phyloP scores from a whole-genome alignment of 306 rosid species.

The Parietaria judaica region DNA sequence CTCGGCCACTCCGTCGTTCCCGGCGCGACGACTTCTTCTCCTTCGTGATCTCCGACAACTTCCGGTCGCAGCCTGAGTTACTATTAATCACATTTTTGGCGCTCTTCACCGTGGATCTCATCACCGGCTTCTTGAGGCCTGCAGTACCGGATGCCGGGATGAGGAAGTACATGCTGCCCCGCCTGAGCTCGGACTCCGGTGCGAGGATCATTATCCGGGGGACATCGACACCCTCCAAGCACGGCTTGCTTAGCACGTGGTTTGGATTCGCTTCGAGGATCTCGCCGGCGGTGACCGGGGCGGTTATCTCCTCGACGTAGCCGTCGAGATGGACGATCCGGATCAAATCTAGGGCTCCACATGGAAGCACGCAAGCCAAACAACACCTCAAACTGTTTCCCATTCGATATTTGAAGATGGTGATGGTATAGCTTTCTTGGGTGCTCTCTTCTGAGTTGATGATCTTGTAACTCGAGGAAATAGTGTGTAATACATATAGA shows the following conservation, averaged over 20 bases:
- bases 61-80: constrained; percentile 4
- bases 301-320: constrained; percentile 58
- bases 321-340: constrained; percentile 88
- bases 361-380: constrained; percentile 89
- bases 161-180: constrained; percentile 86
- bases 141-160: constrained; percentile 63
- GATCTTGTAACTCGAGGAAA: constrained; percentile 9
- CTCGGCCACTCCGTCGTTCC: constrained; percentile 45
- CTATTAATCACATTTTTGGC: constrained; percentile 3
- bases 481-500: constrained; percentile 19
- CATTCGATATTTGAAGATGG: constrained; percentile 22
- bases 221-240: constrained; percentile 53
- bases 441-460: not conserved
- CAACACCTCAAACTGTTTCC: constrained; percentile 89
- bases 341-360: constrained; percentile 90
- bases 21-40: constrained; percentile 48
- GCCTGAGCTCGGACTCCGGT: constrained; percentile 75
- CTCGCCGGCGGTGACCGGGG: constrained; percentile 67
- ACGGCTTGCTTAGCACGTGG: constrained; percentile 77
- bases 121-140: constrained; percentile 11
- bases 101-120: constrained; percentile 20
- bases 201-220: constrained; percentile 70
- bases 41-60: constrained; percentile 16
- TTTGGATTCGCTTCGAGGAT: constrained; percentile 67
- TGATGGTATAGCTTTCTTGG: not conserved